Base-by-base conservation (phyloP, 805 yeast species). In the Lipomyces orientalis region DNA sequence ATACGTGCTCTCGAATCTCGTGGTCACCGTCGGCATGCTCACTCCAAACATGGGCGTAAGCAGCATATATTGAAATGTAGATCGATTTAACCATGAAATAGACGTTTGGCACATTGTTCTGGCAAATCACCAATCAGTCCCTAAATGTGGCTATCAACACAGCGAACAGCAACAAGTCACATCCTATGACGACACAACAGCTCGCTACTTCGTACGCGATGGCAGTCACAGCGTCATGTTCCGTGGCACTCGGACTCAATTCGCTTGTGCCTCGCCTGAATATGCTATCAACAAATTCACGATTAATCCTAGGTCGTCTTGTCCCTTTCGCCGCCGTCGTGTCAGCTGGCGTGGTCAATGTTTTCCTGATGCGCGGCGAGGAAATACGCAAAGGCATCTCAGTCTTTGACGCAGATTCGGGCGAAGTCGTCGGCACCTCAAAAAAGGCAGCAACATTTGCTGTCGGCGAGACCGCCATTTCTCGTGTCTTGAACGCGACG, bases 301-400 rank as follows among this genome's bases (percentile, higher is more conserved):
- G 83, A 75, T 80, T 89, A 73, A 83, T 93, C 37, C 79, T 95
- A 64, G 89, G 93, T 54, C 88, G 99, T 73, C 83, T 95, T 65
- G 97, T 95, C 12, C 99, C 99, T 6, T 95, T 95, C 81, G 98
- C 98, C 0, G 99, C 99, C 1, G 99, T 95, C 46, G 98, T 93
- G 0, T 88, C 95, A 62, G 99, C 99, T 0, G 98, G 99, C 76
- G 83, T 95, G 43, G 97, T 93, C 52, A 95, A 95, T 73, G 97
- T 95, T n/a, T 92, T 91, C 75, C 84, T 96, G 68, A 95, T 95
- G 99, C 87, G 99, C 81, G 87, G 94, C 65, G 96, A 93, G 79
- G 99, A 95, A 80, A 88, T 95, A 76, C 87, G 87, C 73, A 90
- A 74, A 62, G 83, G 83, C 22, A 81, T 81, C 65, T 68, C 80